Conservation (phyloP, 1,139 yeast species). For the Geotrichum reessii region DNA sequence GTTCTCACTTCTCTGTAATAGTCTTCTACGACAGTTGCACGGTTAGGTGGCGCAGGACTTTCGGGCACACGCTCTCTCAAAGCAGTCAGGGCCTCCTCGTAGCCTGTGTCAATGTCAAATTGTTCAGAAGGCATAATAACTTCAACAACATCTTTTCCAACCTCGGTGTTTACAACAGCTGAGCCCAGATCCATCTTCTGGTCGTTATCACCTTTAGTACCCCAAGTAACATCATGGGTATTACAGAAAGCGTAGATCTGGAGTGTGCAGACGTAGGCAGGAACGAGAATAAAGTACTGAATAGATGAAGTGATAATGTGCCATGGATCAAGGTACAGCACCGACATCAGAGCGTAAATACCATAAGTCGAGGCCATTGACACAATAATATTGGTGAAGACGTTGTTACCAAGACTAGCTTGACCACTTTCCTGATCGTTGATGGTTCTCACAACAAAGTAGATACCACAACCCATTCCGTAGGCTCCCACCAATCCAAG, state of each 20-base stretch:
- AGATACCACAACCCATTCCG: slow-evolving; percentile 75
- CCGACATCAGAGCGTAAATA: slow-evolving; percentile 67
- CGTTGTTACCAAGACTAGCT: slow-evolving; percentile 39
- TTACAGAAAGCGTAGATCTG: slow-evolving; percentile 94
- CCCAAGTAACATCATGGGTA: slow-evolving; percentile 96
- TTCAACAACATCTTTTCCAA: slow-evolving; percentile 58
- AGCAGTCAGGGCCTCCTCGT: slow-evolving; percentile 68
- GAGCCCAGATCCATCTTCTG: slow-evolving; percentile 61
- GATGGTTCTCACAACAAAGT: slow-evolving; percentile 58
- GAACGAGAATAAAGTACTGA: slow-evolving; percentile 81
- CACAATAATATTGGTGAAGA: slow-evolving; percentile 71
- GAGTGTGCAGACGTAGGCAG: slow-evolving; percentile 82
- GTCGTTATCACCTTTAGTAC: slow-evolving; percentile 88
- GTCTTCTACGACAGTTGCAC: slow-evolving; percentile 40
- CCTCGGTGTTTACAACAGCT: slow-evolving; percentile 53
- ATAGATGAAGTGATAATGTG: slow-evolving; percentile 77
- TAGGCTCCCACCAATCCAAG: slow-evolving; percentile 75
- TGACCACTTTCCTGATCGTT: slow-evolving; percentile 39
- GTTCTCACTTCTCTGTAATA: slow-evolving; percentile 93
- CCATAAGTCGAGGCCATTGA: slow-evolving; percentile 86
- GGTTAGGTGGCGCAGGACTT: slow-evolving; percentile 4
- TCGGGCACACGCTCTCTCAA: slow-evolving; percentile 66
- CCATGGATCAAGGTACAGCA: slow-evolving; percentile 90
- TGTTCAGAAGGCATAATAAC: slow-evolving; percentile 89
- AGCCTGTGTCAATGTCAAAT: slow-evolving; percentile 82